A percentile compares a stretch with the other conserved stretches of the same genome.
phyloP scores from a whole-genome alignment of 2,329 filamentous ascomycete species.

The Aspergillus floridensis region DNA sequence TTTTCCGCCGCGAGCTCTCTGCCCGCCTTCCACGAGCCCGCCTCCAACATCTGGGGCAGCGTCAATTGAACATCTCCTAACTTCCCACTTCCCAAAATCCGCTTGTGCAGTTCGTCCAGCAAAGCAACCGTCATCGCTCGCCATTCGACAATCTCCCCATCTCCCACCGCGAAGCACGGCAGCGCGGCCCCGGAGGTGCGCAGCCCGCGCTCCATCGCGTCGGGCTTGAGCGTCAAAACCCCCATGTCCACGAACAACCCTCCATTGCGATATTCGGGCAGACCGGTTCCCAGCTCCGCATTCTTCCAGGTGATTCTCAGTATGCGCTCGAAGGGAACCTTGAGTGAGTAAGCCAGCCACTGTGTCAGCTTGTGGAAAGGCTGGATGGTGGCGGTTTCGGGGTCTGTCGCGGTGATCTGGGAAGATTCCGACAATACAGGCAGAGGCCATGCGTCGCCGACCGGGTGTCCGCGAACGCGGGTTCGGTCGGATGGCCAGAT shows the following conservation, averaged over 20 bases:
- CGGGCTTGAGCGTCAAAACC: slow-evolving; percentile 52
- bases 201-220: slow-evolving; percentile 45
- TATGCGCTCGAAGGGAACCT: slow-evolving; percentile 60
- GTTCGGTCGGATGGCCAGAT: slow-evolving; percentile 50
- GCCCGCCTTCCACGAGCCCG: slow-evolving; percentile 53
- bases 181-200: slow-evolving; percentile 41
- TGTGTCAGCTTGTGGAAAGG: slow-evolving; percentile 66
- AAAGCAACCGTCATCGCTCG: slow-evolving; percentile 62
- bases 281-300: slow-evolving; percentile 59
- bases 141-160: slow-evolving; percentile 65
- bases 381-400: slow-evolving; percentile 37
- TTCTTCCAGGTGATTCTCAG: slow-evolving; percentile 54
- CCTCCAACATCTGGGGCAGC: slow-evolving; percentile 54
- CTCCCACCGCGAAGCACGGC: slow-evolving; percentile 55
- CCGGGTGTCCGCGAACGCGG: slow-evolving; percentile 40
- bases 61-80: slow-evolving; percentile 39
- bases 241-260: slow-evolving; percentile 64
- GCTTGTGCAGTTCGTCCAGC: slow-evolving; percentile 53
- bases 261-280: slow-evolving; percentile 71
- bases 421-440: slow-evolving; percentile 16
- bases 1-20: slow-evolving; percentile 37
- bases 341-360: slow-evolving; percentile 71
- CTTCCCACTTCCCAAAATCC: slow-evolving; percentile 46
- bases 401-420: slow-evolving; percentile 1
- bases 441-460: slow-evolving; percentile 54